phyloP scores from a whole-genome alignment of 441 rosid genomes.

The Adansonia rubrostipa region DNA sequence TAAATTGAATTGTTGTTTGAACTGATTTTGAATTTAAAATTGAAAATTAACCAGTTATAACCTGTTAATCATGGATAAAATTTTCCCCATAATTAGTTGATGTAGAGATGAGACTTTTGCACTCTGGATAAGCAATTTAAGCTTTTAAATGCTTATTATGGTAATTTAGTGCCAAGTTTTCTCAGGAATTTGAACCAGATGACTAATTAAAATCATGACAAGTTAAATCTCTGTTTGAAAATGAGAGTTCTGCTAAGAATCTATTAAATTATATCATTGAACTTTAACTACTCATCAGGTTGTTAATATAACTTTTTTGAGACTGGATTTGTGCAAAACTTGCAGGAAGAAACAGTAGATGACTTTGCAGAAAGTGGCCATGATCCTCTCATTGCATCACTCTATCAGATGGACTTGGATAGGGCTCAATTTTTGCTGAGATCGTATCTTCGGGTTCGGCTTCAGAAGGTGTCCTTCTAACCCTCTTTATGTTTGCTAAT shows the following conservation, averaged over 20 bases:
- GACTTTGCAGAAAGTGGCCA: constrained; percentile 47
- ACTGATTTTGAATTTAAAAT: background rate
- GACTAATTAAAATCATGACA: background rate
- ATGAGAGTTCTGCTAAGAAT: background rate
- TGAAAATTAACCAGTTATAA: background rate
- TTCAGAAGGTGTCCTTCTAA: constrained; percentile 64
- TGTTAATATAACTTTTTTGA: background rate
- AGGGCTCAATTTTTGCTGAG: constrained; percentile 78
- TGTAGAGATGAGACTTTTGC: background rate
- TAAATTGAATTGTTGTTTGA: background rate
- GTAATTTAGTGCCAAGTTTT: background rate
- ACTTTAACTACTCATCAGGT: background rate
- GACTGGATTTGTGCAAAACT: constrained; percentile 15
- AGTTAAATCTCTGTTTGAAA: background rate
- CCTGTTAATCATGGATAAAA: background rate
- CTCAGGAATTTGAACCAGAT: background rate
- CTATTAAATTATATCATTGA: background rate
- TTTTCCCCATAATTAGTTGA: background rate
- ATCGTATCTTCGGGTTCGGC: constrained; percentile 84
- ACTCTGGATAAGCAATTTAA: background rate
- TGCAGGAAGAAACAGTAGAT: constrained; percentile 78
- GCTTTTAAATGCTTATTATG: background rate
- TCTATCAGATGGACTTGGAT: constrained; percentile 88
- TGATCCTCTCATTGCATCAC: constrained; percentile 76
- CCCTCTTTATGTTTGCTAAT: background rate